These are phyloP conservation scores for Blastocystis sp. DNA, from an alignment of 352 stramenopile genomes.

Conservation along the genomic window DNA sequence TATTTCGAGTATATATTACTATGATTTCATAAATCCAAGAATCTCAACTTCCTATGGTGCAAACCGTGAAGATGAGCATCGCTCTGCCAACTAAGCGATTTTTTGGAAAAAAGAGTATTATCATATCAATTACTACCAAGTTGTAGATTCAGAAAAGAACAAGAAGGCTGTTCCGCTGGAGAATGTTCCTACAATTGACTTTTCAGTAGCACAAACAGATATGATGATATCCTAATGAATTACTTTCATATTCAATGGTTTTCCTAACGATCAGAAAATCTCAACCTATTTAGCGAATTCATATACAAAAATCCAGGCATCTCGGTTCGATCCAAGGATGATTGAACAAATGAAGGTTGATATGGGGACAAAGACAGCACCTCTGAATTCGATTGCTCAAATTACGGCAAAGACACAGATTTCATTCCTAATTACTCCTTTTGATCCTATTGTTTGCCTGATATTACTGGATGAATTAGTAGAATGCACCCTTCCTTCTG, in stretches of 20 bases:
- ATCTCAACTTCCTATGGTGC: too few species aligned
- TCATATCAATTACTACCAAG: neutral
- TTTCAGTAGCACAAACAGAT: neutral
- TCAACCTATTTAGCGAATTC: slow-evolving; percentile 24
- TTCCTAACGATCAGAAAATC: slow-evolving; percentile 3
- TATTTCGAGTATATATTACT: neutral
- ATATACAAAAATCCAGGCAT: slow-evolving; percentile 55
- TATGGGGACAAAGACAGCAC: neutral
- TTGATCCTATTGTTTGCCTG: slow-evolving; percentile 13
- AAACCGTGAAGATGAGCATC: neutral
- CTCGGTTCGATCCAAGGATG: slow-evolving; percentile 47
- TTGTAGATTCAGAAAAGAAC: neutral
- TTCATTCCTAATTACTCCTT: slow-evolving; percentile 40
- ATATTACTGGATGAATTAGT: neutral
- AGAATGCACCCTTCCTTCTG: slow-evolving; percentile 35
- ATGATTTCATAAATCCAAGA: neutral
- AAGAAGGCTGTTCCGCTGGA: neutral
- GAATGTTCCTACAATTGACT: neutral
- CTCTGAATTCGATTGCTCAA: slow-evolving; percentile 39
- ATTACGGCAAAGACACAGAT: slow-evolving; percentile 49
- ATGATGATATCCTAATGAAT: slow-evolving; percentile 58
- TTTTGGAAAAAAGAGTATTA: slow-evolving; percentile 57
- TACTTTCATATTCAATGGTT: neutral
- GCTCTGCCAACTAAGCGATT: neutral
- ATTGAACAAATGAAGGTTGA: slow-evolving; percentile 59